Base-by-base conservation (phyloP, 805 yeast genomes). In the Zygoascus ofunaensis region DNA sequence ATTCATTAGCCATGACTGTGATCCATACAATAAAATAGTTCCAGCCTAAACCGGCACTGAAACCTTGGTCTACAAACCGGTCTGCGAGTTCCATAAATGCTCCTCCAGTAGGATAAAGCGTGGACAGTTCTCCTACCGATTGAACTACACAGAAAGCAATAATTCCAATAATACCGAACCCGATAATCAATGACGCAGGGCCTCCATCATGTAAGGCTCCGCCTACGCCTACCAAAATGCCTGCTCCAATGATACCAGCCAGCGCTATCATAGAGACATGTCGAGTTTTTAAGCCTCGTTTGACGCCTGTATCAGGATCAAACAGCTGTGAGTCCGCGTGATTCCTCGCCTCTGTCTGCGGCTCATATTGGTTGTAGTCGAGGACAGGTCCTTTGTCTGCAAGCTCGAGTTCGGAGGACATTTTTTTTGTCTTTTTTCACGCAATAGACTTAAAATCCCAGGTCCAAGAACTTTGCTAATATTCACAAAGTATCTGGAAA, bases 221-320 rank as follows among this genome's bases (percentile, higher is more conserved):
- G 14, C 79, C 77, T 1, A 76, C 68, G 24, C 77, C 74, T 26
- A 86, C 82, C 49, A 86, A 77, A 42, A 86, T 68, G 57, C 92
- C 94, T 5, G 90, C 80, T 54, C 94, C 95, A 53, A 85, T 83
- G 48, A 82, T 74, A 36, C 90, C 89, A 52, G 90, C 92, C 49
- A 84, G 69, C 41, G 92, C 87, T 64, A 84, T 84, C 86, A 82
- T 79, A 48, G 80, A 79, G 52, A 84, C 63, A 59, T 84, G 90
- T 57, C 89, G 71, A 36, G 76, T 72, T 54, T 74, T 77, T 42
- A 80, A 59, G 12, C 68, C 69, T 7, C 69, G 58, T 44, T 57
- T 59, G 20, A 65, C 67, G 2, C 68, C 68, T 2, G 60, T 46
- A 5, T 59, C 52, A 5, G 47, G 57, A 66, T 60, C 63, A 17